These are phyloP conservation scores for Polyporus arcularius DNA, from an alignment of 768 basidiomycete genomes.

Conservation along the genomic window DNA sequence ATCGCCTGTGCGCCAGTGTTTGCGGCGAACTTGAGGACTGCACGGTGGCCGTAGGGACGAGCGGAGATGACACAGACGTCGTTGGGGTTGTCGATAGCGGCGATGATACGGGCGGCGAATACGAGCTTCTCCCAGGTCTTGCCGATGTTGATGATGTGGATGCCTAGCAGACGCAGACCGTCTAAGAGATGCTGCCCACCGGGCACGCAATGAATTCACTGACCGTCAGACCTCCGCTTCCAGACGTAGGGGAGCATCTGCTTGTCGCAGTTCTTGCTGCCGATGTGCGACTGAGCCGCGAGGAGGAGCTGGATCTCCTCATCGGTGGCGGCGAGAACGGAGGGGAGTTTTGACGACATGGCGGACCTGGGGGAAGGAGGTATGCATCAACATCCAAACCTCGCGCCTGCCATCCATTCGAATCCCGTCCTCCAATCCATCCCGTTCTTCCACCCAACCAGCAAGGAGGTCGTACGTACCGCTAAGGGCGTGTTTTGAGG, in stretches of 20 bases:
- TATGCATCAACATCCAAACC: constrained; percentile 38
- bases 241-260: constrained; percentile 98
- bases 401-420: constrained; percentile 37
- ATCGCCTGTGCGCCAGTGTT: constrained; percentile 99
- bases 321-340: constrained; percentile 90
- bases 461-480: constrained; percentile 37
- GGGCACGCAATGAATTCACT: constrained; percentile 32
- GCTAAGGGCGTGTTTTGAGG: constrained; percentile 38
- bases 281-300: constrained; percentile 94
- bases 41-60: constrained; percentile 98
- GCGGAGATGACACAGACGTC: constrained; percentile 98
- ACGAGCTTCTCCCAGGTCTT: constrained; percentile 99
- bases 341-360: constrained; percentile 90
- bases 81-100: constrained; percentile 96
- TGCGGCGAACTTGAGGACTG: constrained; percentile 96
- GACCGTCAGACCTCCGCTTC: constrained; percentile 95
- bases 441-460: constrained; percentile 29
- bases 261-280: constrained; percentile 99
- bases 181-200: constrained; percentile 20
- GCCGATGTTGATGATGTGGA: constrained; percentile 96
- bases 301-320: constrained; percentile 96
- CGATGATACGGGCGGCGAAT: constrained; percentile 95
- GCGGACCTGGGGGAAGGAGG: constrained; percentile 25
- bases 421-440: constrained; percentile 21
- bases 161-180: constrained; percentile 54